Evolutionary conservation across 2,329 filamentous ascomycete species (phyloP), one percentile per base, ranked within the genome.

Genomic region (Emmonsiellopsis sp.): DNA sequence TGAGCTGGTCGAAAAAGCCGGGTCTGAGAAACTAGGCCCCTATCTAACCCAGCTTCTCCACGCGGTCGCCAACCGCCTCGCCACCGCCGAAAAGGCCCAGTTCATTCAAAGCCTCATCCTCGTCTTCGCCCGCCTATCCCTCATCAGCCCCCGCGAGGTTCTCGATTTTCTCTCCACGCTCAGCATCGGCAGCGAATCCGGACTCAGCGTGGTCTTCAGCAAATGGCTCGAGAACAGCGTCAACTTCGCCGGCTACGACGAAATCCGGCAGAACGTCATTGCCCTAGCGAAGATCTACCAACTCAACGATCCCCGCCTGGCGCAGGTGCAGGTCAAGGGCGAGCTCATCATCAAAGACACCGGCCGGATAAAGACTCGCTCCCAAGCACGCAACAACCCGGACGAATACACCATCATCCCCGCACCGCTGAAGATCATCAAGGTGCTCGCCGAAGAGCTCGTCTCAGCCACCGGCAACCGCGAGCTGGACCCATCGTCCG

Each of bases 141-240:
- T 97, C 11, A 83, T 87, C 49, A 90, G 88, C 47, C 87, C 92
- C 8, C 82, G 83, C 27, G 93, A 97, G 62, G 91, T 98, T 2
- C 86, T 97, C 11, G 85, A 93, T 53, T 98, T 98, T 73, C 77
- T 98, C 34, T 86, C 86, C 56, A 85, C 89, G 63, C 85, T 95
- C 57, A 81, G 89, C 61, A 87, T 97, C 59, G 82, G 83, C 47
- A 85, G 84, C 8, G 62, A 69, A 55, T 94, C 80, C 63, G 93
- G 91, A n/a, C 74, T 98, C 6, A 83, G 91, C 58, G 84, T 96
- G 27, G 93, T 98, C 3, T 74, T 97, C 60, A 80, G 84, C 71
- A 96, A 97, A 72, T 98, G 93, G 93, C 77, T 98, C 1, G 93
- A 97, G 73, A 95, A 97, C 70, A 95, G 90, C 3, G 82, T 95